Evolutionary conservation across 2,329 filamentous ascomycete species (phyloP).

Genomic region (Nemania sp.): DNA sequence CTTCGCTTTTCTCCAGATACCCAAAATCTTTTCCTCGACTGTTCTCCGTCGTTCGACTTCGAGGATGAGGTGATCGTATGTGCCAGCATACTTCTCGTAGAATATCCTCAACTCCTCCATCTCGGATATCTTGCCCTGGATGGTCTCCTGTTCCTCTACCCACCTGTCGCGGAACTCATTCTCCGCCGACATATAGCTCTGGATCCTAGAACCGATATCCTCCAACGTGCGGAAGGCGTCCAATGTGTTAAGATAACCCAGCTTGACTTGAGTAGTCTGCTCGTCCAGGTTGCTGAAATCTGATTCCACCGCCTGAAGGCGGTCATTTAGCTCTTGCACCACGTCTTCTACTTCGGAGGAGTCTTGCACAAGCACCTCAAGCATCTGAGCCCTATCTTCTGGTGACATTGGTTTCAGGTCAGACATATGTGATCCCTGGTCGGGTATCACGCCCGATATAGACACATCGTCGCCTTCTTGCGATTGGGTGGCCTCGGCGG

Average conservation of each 20-base stretch:
- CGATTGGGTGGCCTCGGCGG: slow-evolving; percentile 63
- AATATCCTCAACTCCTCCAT: slow-evolving; percentile 79
- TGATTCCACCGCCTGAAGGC: slow-evolving; percentile 75
- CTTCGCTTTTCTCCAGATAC: slow-evolving; percentile 76
- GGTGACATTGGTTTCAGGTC: slow-evolving; percentile 72
- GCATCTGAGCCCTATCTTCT: slow-evolving; percentile 79
- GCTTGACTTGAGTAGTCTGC: slow-evolving; percentile 62
- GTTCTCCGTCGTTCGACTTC: slow-evolving; percentile 78
- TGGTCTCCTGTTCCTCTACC: slow-evolving; percentile 73
- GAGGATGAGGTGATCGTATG: slow-evolving; percentile 82
- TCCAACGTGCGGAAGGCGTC: slow-evolving; percentile 69
- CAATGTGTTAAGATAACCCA: slow-evolving; percentile 61
- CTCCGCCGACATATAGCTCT: slow-evolving; percentile 67
- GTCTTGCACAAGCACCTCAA: slow-evolving; percentile 77
- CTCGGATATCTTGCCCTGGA: slow-evolving; percentile 72
- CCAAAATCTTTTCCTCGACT: slow-evolving; percentile 74
- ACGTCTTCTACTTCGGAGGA: slow-evolving; percentile 69
- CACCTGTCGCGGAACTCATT: slow-evolving; percentile 69
- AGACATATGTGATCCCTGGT: slow-evolving; percentile 56
- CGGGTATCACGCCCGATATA: slow-evolving; percentile 68
- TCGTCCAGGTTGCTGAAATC: slow-evolving; percentile 67
- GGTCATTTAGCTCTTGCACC: slow-evolving; percentile 72
- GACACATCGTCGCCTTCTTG: slow-evolving; percentile 57
- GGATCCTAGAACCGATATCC: slow-evolving; percentile 68
- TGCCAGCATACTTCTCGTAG: slow-evolving; percentile 83